These are phyloP conservation scores for Globisporangium splendens DNA, from an alignment of 352 stramenopile species.

Conservation along the genomic window DNA sequence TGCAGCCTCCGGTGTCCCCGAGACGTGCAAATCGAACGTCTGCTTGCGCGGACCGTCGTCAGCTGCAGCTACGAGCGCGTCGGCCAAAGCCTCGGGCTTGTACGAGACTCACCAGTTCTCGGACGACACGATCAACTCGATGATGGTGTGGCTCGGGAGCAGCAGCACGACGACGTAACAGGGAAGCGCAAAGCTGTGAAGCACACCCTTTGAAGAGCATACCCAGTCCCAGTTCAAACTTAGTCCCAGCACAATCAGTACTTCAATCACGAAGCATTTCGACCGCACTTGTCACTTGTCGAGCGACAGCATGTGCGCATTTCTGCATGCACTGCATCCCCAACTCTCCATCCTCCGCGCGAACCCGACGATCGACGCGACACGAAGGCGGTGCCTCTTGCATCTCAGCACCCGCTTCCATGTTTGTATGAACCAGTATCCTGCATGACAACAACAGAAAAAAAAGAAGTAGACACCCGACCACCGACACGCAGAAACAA, in stretches of 20 bases:
- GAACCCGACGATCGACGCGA: too few species aligned
- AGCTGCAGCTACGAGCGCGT: neutral
- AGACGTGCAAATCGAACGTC: neutral
- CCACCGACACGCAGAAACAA: too few species aligned
- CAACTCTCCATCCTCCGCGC: too few species aligned
- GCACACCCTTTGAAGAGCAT: constrained; percentile 3
- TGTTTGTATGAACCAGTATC: too few species aligned
- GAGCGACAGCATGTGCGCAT: too few species aligned
- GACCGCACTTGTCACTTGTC: too few species aligned
- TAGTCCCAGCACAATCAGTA: neutral
- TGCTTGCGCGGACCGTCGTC: neutral
- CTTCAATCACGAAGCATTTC: neutral
- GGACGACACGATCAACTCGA: constrained; percentile 38
- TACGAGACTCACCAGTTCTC: constrained; percentile 49
- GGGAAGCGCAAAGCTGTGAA: neutral
- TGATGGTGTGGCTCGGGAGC: constrained; percentile 32
- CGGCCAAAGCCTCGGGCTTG: constrained; percentile 16
- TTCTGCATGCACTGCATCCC: too few species aligned
- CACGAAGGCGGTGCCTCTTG: too few species aligned
- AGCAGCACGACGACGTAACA: constrained; percentile 5
- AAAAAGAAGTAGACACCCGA: too few species aligned
- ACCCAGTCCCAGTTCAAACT: constrained; percentile 1
- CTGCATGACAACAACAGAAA: neutral
- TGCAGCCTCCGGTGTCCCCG: neutral
- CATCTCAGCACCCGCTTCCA: too few species aligned